Conservation (phyloP, 768 basidiomycete genomes). For the Thelephora aurantiotincta region DNA sequence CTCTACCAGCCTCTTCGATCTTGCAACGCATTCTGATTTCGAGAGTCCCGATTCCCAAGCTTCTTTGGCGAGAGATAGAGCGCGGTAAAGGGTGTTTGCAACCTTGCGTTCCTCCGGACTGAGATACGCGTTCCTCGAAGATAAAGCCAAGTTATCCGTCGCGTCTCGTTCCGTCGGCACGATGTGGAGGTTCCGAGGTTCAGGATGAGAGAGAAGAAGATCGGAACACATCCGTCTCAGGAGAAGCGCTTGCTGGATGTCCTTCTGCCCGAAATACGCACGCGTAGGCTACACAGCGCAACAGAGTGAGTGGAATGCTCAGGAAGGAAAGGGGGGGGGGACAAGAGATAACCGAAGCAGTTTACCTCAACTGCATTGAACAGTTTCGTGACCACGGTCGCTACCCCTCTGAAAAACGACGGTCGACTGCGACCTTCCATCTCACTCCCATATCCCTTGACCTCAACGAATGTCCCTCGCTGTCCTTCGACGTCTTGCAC, state of each 20-base stretch:
- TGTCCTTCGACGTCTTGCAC: constrained; percentile 60
- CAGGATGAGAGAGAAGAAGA: constrained; percentile 68
- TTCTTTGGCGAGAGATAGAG: constrained; percentile 41
- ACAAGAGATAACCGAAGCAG: neutral
- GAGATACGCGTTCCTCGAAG: constrained; percentile 84
- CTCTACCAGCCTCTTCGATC: constrained; percentile 29
- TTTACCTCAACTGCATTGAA: constrained; percentile 81
- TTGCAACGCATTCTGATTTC: constrained; percentile 33
- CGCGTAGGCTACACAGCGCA: constrained; percentile 54
- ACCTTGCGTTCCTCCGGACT: constrained; percentile 51
- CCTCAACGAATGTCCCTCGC: constrained; percentile 82
- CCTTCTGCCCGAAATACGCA: constrained; percentile 95
- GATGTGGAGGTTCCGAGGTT: constrained; percentile 63
- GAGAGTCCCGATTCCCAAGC: constrained; percentile 40
- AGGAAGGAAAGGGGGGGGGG: neutral
- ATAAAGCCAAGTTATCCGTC: constrained; percentile 62
- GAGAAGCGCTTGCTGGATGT: constrained; percentile 90
- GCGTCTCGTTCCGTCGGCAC: constrained; percentile 60
- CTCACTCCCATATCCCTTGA: constrained; percentile 80
- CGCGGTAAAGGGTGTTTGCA: constrained; percentile 48
- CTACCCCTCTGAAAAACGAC: constrained; percentile 89
- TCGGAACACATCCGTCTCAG: constrained; percentile 69
- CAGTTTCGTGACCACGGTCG: constrained; percentile 88
- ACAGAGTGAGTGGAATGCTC: neutral
- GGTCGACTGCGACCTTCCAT: constrained; percentile 88